Evolutionary conservation across 73 alveolate species (phyloP).

Genomic region (Uronychia binucleata): DNA sequence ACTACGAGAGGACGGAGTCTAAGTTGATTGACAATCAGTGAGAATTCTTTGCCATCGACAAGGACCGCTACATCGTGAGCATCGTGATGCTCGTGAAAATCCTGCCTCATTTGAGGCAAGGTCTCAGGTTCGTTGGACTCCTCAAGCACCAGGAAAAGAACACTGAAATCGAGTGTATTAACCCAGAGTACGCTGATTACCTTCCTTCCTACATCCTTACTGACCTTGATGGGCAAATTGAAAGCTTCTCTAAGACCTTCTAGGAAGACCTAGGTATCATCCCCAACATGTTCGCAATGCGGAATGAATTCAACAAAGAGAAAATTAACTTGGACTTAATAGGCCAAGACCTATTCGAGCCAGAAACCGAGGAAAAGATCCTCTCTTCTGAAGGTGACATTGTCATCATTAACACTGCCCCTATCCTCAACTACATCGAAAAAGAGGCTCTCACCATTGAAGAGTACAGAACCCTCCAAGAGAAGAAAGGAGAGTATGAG

Average conservation of each 20-base stretch:
- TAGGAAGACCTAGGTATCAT: neutral
- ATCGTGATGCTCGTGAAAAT: neutral
- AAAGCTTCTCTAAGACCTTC: neutral
- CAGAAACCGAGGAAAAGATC: neutral
- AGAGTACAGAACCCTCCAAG: neutral
- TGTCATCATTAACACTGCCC: neutral
- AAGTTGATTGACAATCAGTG: neutral
- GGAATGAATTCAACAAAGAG: neutral
- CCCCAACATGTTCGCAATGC: neutral
- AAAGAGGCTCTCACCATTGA: neutral
- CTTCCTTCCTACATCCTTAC: neutral
- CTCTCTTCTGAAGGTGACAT: neutral
- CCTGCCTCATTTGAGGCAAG: neutral
- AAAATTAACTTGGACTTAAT: neutral
- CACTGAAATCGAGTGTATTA: neutral
- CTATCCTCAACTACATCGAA: neutral
- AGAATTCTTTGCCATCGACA: neutral
- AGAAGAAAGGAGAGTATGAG: neutral
- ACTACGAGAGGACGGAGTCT: neutral
- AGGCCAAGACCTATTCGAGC: neutral
- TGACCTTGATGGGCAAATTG: slow-evolving; percentile 6
- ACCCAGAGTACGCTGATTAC: neutral
- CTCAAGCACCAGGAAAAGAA: neutral
- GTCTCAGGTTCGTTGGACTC: slow-evolving; percentile 1
- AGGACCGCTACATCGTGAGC: neutral